Base-by-base conservation (phyloP, 495 filamentous ascomycete genomes). In the Neurospora sp. region DNA sequence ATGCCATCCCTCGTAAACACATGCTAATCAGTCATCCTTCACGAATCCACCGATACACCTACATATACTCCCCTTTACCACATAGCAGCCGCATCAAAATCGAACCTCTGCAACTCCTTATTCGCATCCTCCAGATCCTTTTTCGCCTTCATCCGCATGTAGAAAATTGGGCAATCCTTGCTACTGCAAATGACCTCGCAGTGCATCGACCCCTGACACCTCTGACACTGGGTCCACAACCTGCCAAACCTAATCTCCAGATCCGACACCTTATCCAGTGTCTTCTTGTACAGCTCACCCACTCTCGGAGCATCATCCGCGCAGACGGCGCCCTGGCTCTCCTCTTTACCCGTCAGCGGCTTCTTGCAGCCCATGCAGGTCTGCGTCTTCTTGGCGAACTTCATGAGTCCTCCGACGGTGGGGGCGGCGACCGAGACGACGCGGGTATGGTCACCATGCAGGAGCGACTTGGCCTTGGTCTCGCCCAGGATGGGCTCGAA, bases 71-170 rank as follows among this genome's bases (percentile, higher is more conserved):
- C 39, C 69, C n/a, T 61, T 80, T 72, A 84, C 84, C 82, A 85
- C 44, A 88, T 75, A 77, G 84, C 84, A 45, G 85, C 83, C 75
- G 83, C 81, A 81, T 97, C 96, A 75, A 89, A 88, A 86, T 99
- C 96, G 84, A 98, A 99, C 78, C 96, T 84, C 79, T 86, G 87
- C 78, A 98, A 76, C 79, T 99, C 96, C 85, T 93, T 97, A 73
- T 94, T 94, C 4, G 88, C 89, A 84, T 99, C 96, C 81, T 98
- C 94, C 59, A 98, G 89, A 80, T 99, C 96, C 85, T 98, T 99
- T 89, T 97, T 97, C 37, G 94, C 94, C 85, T 99, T 99, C 96
- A 99, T 99, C 5, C 96, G 91, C 96, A 98, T 99, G 79, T 99
- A 99, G 83, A 98, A 99, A 75, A 99, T 99, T 4, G 96, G 96